Evolutionary conservation across 768 basidiomycete genomes (phyloP).

Genomic region (Boletus insuetus): DNA sequence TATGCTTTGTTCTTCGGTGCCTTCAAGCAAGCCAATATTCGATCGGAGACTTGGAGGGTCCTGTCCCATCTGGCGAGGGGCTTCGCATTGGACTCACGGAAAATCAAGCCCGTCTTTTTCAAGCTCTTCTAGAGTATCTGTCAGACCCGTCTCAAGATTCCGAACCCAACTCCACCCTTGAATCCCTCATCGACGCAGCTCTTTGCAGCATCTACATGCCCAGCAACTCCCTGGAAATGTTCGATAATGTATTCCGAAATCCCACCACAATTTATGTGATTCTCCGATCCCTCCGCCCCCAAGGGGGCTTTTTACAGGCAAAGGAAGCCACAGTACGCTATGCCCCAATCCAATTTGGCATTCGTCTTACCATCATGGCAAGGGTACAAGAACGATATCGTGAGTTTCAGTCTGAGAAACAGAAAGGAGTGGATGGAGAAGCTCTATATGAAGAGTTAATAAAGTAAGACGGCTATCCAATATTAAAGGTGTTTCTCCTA

Average conservation of each 20-base stretch:
- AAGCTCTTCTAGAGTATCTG: neutral
- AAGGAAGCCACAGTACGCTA: neutral
- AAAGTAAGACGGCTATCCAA: neutral
- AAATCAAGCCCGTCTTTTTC: neutral
- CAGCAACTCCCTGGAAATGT: neutral
- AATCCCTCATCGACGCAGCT: neutral
- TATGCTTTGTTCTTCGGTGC: neutral
- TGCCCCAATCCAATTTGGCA: neutral
- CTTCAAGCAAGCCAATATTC: neutral
- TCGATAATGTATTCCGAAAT: neutral
- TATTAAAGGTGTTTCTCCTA: neutral
- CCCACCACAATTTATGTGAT: neutral
- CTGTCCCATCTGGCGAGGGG: neutral
- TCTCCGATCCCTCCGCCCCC: neutral
- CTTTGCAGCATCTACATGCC: neutral
- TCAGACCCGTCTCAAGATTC: too few relatives aligned
- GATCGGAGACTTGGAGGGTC: neutral
- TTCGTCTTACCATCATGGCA: neutral
- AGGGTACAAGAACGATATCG: neutral
- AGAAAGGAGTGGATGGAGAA: neutral
- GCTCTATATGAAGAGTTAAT: neutral
- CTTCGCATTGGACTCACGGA: neutral
- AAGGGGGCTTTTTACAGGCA: neutral
- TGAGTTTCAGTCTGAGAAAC: neutral
- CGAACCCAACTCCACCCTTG: too few relatives aligned